Evolutionary conservation across 2,329 filamentous ascomycete species (phyloP), one percentile per base, ranked within the genome.

Genomic region (Fusarium keratoplasticum): DNA sequence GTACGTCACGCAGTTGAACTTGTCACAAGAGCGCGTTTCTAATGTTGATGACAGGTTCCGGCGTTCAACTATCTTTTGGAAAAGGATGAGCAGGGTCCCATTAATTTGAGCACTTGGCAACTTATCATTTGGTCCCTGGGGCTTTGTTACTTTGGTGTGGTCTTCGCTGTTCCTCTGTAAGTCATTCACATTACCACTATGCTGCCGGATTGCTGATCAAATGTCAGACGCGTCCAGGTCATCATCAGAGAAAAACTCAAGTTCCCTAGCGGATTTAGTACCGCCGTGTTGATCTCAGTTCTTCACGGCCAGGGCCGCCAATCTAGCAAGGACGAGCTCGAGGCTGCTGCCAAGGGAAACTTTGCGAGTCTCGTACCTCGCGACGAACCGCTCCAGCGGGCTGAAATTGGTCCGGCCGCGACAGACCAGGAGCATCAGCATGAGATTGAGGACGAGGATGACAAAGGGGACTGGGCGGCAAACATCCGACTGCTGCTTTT

Each of bases 261-360:
- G 80, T 99, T 99, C 77, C 96, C 96, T 0, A 97, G 94, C 77
- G 96, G 96, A 1, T 98, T 97, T 64, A 97, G 96, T 58, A 98
- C 96, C 2, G 96, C 96, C 0, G 89, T 98, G 22, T 92, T 99
- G 86, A 98, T 99, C 74, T 91, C 92, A 5, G 94, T 98, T 2
- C 85, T 99, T 13, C 96, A 98, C 82, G 94, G 95, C 5, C 81
- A 85, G 64, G 83, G 82, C 20, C 71, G 80, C 38, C 80, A 79
- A 42, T 79, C 80, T 5, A 78, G 78, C 22, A 79, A 80, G 57
- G 77, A 81, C 40, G 78, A 82, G 57, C 77, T 83, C 9, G 82
- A 83, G 47, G 78, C 76, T 11, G 80, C 82, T 27, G 80, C 81
- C 2, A 81, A 82, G 38, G 85, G 84, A 11, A 81, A 78, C 0